These are phyloP conservation scores for Colletotrichum sp. DNA, from an alignment of 2,329 filamentous ascomycete species.

Conservation along the genomic window DNA sequence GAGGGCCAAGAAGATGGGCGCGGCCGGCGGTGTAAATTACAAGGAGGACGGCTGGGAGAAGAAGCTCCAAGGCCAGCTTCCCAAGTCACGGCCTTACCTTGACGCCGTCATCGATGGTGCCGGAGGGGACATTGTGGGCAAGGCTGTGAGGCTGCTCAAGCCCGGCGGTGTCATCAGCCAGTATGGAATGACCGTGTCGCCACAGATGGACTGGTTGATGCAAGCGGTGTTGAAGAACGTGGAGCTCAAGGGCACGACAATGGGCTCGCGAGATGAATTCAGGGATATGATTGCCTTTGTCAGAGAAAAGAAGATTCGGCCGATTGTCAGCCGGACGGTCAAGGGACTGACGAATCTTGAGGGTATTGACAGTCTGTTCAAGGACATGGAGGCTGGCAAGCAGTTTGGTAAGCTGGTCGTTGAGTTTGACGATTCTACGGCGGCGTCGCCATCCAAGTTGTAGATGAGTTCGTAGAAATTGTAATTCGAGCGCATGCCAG, in stretches of 20 bases:
- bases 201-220: constrained; percentile 89
- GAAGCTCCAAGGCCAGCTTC: constrained; percentile 68
- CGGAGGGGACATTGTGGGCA: constrained; percentile 81
- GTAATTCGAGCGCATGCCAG: background rate
- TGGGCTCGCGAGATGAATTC: constrained; percentile 92
- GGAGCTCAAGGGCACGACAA: constrained; percentile 84
- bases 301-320: constrained; percentile 71
- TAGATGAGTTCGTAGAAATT: constrained; percentile 26
- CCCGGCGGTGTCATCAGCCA: constrained; percentile 81
- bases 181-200: constrained; percentile 90
- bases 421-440: constrained; percentile 58
- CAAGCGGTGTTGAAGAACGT: constrained; percentile 84
- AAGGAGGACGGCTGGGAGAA: constrained; percentile 82
- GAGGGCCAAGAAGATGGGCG: constrained; percentile 74
- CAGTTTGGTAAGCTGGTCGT: constrained; percentile 96
- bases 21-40: constrained; percentile 82
- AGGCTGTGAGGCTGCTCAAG: constrained; percentile 73
- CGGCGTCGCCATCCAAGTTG: constrained; percentile 42
- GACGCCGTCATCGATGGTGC: constrained; percentile 93
- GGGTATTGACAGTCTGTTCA: constrained; percentile 83
- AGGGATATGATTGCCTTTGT: constrained; percentile 90
- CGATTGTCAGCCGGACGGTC: constrained; percentile 77
- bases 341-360: constrained; percentile 76
- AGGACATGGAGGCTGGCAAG: constrained; percentile 82
- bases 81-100: constrained; percentile 68